A percentile compares a stretch with the other conserved stretches of the same genome.
Evolutionary conservation across 176 grass and related monocot genomes (phyloP).

Genomic region (Musa troglodytarum): DNA sequence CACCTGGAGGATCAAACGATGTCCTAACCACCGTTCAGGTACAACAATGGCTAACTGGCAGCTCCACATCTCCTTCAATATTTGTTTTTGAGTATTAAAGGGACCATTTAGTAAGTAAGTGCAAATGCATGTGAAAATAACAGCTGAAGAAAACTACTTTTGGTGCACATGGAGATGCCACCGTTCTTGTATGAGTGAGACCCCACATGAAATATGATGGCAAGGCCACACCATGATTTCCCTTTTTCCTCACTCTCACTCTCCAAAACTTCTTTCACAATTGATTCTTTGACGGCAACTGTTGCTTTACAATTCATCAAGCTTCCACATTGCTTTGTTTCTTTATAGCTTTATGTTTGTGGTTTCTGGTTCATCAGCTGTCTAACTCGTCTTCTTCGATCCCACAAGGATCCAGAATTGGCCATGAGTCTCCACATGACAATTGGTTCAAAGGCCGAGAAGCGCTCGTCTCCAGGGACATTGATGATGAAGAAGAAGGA

Average conservation of each 20-base stretch:
- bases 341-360: not conserved
- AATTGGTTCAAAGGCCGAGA: not conserved
- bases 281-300: not conserved
- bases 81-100: not conserved
- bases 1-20: too few relatives aligned
- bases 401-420: not conserved
- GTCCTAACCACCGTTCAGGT: too few relatives aligned
- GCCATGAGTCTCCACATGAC: not conserved
- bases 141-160: not conserved
- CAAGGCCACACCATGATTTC: not conserved
- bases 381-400: not conserved
- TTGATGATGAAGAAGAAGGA: not conserved
- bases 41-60: too few relatives aligned
- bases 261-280: not conserved
- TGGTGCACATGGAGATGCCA: not conserved
- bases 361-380: too few relatives aligned
- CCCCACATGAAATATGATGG: constrained; percentile 8
- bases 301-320: constrained; percentile 11
- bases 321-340: not conserved
- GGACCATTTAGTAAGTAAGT: not conserved
- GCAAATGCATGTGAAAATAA: not conserved
- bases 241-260: not conserved
- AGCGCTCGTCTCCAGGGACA: not conserved
- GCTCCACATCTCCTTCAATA: not conserved
- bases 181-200: not conserved